Evolutionary conservation across 441 rosid species (phyloP), one percentile per base, ranked within the genome.

Genomic region (Erysimum pusillum): DNA sequence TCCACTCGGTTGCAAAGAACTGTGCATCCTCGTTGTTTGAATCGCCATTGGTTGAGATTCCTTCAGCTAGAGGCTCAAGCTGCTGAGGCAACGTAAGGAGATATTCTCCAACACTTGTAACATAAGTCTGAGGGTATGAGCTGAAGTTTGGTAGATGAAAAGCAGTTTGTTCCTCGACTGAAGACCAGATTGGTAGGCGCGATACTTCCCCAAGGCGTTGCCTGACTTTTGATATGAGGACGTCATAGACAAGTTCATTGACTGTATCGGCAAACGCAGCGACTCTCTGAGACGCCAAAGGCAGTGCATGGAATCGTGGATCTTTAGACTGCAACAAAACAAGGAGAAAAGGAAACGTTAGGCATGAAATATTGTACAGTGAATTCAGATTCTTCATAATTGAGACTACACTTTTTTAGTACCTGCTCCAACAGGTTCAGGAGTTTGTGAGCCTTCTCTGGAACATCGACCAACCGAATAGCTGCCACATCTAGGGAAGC

Each of bases 61-160:
- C 98, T 83, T 96, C 99, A 14, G 97, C 99, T 63, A 93, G 93
- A 25, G 98, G 99, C 86, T 96, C 99, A 85, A 96, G 87, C 71
- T 96, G 99, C 72, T 96, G 99, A 49, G 98, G 99, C 69, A 96
- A 87, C 69, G 99, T 96, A 48, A 96, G 99, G 73, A 96, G 97
- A 85, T 96, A 96, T 77, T 96, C 99, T 4, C 98, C 98, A 14
- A 96, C 89, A 71, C 97, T 91, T 60, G 91, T 93, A 63, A 92
- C 91, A 28, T 96, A 96, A 45, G 94, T 77, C 81, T 92, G 99
- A 25, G 99, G 99, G 78, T 92, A 96, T 39, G 98, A 90, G 78
- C 99, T 93, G 81, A 96, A 96, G 45, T 93, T 91, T 62, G 99
- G 99, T 51, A 96, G 93, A 74, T 78, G 90, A 71, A 86, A 88